Conservation (phyloP, 306 rosid species). For the Prunus padus region DNA sequence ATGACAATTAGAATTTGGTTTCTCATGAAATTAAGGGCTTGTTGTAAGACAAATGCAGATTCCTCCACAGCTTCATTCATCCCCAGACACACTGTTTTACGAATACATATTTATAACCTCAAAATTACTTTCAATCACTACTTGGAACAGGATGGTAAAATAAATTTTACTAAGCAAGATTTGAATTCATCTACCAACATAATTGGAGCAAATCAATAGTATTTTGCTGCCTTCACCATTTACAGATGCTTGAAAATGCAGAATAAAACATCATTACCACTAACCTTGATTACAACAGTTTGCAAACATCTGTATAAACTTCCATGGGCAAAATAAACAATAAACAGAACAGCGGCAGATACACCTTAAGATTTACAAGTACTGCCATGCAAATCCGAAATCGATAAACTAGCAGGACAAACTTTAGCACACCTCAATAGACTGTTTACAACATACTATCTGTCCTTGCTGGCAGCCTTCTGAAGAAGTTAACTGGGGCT, state of each 20-base stretch:
- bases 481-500: conserved; percentile 70
- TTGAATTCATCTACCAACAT: neutral
- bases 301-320: neutral
- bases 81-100: no score
- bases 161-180: neutral
- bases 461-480: conserved; percentile 77
- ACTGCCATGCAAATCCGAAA: conserved; percentile 29
- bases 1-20: neutral
- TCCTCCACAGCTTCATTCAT: neutral
- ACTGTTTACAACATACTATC: conserved; percentile 65
- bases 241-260: conserved; percentile 6
- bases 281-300: neutral
- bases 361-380: conserved; percentile 21
- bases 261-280: neutral
- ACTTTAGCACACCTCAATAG: neutral
- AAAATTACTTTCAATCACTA: neutral
- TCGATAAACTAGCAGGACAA: conserved; percentile 16
- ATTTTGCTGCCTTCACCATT: neutral
- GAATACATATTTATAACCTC: neutral
- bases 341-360: conserved; percentile 22
- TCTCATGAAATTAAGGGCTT: neutral
- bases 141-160: neutral
- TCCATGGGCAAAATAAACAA: neutral
- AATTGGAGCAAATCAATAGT: no score
- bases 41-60: neutral